A percentile compares a stretch with the other conserved stretches of the same genome.
Evolutionary conservation across 192 early-diverging fungal genomes (phyloP).

Genomic region (Haplosporangium gracile): DNA sequence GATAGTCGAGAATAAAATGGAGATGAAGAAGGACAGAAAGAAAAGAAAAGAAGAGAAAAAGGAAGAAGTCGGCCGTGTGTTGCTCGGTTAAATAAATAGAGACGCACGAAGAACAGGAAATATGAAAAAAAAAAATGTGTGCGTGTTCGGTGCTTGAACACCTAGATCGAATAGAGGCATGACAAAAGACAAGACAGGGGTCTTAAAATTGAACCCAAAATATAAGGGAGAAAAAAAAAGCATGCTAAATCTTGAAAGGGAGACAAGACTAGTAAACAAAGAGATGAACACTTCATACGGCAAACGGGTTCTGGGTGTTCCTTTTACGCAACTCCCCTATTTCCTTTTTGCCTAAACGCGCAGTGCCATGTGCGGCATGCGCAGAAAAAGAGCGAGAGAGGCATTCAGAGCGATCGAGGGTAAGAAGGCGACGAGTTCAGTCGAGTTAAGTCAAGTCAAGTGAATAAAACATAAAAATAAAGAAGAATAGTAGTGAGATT

Average conservation of each 20-base stretch:
- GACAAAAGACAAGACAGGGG: too few species aligned
- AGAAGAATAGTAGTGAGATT: not conserved
- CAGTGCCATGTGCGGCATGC: not conserved
- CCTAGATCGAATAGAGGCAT: too few species aligned
- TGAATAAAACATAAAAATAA: not conserved
- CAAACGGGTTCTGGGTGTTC: constrained; percentile 18
- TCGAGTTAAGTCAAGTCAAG: not conserved
- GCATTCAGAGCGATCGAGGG: not conserved
- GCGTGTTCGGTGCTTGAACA: too few species aligned
- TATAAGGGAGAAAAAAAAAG: not conserved
- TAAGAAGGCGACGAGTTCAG: not conserved
- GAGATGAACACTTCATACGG: not conserved
- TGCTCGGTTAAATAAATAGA: not conserved
- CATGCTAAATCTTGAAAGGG: not conserved
- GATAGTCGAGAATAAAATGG: not conserved
- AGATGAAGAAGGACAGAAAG: not conserved
- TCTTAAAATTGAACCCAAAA: too few species aligned
- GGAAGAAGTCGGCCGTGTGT: constrained; percentile 1
- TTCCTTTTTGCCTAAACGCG: not conserved
- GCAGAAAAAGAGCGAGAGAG: not conserved
- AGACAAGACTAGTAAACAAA: not conserved
- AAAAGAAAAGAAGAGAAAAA: not conserved
- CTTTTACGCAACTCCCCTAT: not conserved
- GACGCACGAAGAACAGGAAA: not conserved
- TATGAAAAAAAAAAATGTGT: too few species aligned